These are phyloP conservation scores for Mortierella sp. DNA, from an alignment of 371 early-diverging fungal genomes.

Conservation along the genomic window DNA sequence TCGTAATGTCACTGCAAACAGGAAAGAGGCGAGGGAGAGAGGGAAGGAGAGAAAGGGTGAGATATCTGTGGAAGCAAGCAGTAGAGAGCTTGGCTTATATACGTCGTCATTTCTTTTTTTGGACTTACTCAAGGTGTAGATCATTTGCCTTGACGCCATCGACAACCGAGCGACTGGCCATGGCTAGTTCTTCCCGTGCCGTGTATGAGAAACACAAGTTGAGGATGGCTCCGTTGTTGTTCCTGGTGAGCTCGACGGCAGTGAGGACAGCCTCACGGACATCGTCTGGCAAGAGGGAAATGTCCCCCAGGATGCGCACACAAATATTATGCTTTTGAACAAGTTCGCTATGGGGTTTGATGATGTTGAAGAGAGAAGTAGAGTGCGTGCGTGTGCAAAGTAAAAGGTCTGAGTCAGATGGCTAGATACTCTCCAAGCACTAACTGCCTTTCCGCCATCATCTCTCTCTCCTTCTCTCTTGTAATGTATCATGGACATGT, in stretches of 20 bases:
- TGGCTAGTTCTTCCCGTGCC: slow-evolving; percentile 92
- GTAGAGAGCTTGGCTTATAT: neutral
- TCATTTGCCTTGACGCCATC: slow-evolving; percentile 65
- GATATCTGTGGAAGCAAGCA: neutral
- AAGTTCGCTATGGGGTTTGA: slow-evolving; percentile 65
- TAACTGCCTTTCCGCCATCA: neutral
- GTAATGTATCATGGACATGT: no score
- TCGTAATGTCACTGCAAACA: slow-evolving; percentile 65
- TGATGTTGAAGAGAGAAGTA: neutral
- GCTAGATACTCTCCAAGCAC: neutral
- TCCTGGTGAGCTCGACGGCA: slow-evolving; percentile 74
- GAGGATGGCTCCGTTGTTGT: slow-evolving; percentile 79
- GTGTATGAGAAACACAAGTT: slow-evolving; percentile 98
- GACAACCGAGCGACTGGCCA: slow-evolving; percentile 61
- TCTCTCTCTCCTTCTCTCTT: slow-evolving; percentile 1
- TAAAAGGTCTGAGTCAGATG: neutral
- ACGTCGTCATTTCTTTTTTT: neutral
- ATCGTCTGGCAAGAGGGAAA: slow-evolving; percentile 73
- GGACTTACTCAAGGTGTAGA: slow-evolving; percentile 60
- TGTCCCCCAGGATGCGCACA: slow-evolving; percentile 87
- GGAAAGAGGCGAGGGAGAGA: neutral
- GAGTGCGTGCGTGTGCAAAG: neutral
- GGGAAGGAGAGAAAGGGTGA: neutral
- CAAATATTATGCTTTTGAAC: slow-evolving; percentile 78
- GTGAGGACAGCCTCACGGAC: slow-evolving; percentile 70